These are phyloP conservation scores for Teunomyces tritomae DNA, from an alignment of 805 yeast genomes.

Conservation along the genomic window DNA sequence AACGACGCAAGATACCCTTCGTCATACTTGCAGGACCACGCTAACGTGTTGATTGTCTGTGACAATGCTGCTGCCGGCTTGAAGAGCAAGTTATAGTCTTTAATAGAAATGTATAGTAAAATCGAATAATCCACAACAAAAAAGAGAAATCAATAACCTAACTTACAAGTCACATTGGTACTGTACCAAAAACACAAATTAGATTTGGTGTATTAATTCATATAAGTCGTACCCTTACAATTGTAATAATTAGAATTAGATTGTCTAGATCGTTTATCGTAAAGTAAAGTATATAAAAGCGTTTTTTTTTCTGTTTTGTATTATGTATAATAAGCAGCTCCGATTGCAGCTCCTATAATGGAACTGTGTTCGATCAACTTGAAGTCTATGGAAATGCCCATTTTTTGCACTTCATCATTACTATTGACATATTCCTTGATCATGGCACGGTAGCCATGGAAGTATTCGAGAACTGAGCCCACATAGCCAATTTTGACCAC, in stretches of 20 bases:
- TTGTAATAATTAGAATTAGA: too few relatives aligned
- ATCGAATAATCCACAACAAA: too few relatives aligned
- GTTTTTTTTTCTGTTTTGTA: background rate
- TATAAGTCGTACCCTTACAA: too few relatives aligned
- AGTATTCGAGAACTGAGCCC: slow-evolving; percentile 51
- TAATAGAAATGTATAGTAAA: background rate
- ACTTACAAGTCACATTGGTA: too few relatives aligned
- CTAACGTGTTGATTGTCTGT: slow-evolving; percentile 43
- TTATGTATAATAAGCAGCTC: slow-evolving; percentile 35
- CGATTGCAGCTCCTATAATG: slow-evolving; percentile 54
- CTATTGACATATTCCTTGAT: slow-evolving; percentile 21
- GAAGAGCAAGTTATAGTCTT: slow-evolving; percentile 27
- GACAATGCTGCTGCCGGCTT: slow-evolving; percentile 49
- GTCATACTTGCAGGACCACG: slow-evolving; percentile 47
- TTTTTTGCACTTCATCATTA: slow-evolving; percentile 19
- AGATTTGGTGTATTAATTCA: too few relatives aligned
- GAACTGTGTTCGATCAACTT: slow-evolving; percentile 45
- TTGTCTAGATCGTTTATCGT: too few relatives aligned
- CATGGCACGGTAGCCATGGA: slow-evolving; percentile 34
- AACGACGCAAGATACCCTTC: slow-evolving; percentile 46
- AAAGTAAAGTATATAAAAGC: too few relatives aligned
- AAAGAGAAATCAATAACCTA: too few relatives aligned
- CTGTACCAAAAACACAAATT: too few relatives aligned
- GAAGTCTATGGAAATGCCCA: slow-evolving; percentile 35
- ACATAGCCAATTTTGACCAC: slow-evolving; percentile 44